Base-by-base conservation (phyloP, 2,329 filamentous ascomycete genomes). In the Aspergillus nomiae region DNA sequence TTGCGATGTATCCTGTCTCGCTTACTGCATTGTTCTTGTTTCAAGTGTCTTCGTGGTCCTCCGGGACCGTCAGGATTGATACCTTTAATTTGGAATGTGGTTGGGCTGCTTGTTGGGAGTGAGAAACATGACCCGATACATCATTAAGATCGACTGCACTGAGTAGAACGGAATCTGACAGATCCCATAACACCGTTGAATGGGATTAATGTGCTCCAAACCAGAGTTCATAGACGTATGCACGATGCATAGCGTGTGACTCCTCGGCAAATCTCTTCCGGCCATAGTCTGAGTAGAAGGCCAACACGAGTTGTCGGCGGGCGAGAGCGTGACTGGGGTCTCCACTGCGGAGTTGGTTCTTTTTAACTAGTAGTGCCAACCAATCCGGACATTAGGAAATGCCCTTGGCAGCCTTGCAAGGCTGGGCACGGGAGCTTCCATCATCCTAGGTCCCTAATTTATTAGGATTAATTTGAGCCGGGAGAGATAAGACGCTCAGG, bases 361-460 rank as follows among this genome's bases (percentile, higher is more conserved):
- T 34, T 24, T n/a, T 53, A 24, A 24, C 21, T 24, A 24, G 21
- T 12, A 28, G 28, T 32, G 34, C 11, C 51, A 36, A 10, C 51
- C 51, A 55, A 55, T 55, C 32, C 24, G 0, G 1, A 19, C 10
- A 32, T 14, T 14, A 55, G 32, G 14, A 55, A 11, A 19, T 16
- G 14, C 21, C 3, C 57, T 67, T 67, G 60, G 67, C 66, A 64
- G 67, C 67, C 67, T 66, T 67, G 67, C 67, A 69, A 63, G 65
- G 66, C 68, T 67, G 65, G 65, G 64, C 61, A 59, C 14, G 32
- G 43, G 34, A 57, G n/a, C 38, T 63, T 38, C 30, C 46, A 12
- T 34, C 32, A 36, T 36, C 34, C 14, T 14, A 36, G 14, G 6
- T 16, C 34, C 14, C 34, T 12, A 36, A 16, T 36, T 36, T 36